Base-by-base conservation (phyloP, 768 basidiomycete species). In the Mycena epipterygia region DNA sequence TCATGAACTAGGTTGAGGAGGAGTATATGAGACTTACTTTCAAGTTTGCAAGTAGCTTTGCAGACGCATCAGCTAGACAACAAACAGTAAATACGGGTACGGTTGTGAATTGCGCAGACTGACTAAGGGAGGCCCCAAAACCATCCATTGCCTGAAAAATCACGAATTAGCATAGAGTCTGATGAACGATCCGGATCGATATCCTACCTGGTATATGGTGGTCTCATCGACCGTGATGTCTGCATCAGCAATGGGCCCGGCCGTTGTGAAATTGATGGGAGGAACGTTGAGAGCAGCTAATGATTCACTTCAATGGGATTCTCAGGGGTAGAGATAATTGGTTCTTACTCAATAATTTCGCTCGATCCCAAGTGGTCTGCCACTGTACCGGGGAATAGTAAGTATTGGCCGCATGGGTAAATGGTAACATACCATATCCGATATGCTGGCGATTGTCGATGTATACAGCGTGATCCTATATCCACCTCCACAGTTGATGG, bases 21-120 rank as follows among this genome's bases (percentile, higher is more conserved):
- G 21, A 4, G n/a, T n/a, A 6, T 5, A n/a, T 0, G 32, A 59
- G 17, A 27, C n/a, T 21, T 52, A 85, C 88, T 83, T 89, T 89
- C 65, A 88, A 75, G 52, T 80, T 80, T 74, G 74, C 82, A 8
- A 88, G 73, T 30, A 86, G 74, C 29, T 75, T 77, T 4, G 87
- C 87, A 29, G 86, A 86, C 21, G 86, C 86, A 73, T 89, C 88
- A 17, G 88, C 87, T 88, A 21, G 52, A 17, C 11, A 42, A 35
- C 51, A 32, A 49, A 11, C 14, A 73, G 58, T 60, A 64, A 52
- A 62, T 63, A 52, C 30, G 29, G 70, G 46, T 29, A 29, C 51
- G 13, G 16, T 5, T 2, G 13, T 17, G 39, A 55, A 16, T 3
- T 13, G 14, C n/a, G 46, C 49, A 42, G 27, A 23, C 57, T 23